Conservation (phyloP, 2,329 filamentous ascomycete genomes). For the Colletotrichum sp. region DNA sequence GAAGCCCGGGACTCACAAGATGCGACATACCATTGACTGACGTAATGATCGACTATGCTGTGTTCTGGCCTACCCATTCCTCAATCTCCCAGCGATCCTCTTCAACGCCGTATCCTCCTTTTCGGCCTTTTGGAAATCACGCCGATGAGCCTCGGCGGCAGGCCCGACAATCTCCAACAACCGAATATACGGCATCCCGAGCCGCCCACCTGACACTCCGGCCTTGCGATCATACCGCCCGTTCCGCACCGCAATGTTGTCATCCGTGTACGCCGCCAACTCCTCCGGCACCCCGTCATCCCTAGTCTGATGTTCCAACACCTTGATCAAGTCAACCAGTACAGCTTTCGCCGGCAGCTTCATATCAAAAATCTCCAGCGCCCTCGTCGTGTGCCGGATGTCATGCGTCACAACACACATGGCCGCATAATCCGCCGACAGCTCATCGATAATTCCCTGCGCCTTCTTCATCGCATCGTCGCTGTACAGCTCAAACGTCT, state of each 20-base stretch:
- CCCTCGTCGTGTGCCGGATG: background rate
- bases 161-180: background rate
- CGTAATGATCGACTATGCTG: no score
- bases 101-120: background rate
- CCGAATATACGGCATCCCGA: background rate
- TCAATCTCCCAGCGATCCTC: background rate
- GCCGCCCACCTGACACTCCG: background rate
- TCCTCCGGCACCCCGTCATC: background rate
- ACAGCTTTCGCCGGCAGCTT: background rate
- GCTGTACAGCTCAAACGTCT: background rate
- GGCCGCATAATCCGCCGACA: background rate
- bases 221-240: background rate
- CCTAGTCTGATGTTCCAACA: constrained; percentile 6
- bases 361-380: background rate
- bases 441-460: background rate
- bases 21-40: no score
- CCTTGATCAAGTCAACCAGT: constrained; percentile 4
- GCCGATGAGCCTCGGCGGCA: background rate
- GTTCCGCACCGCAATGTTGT: background rate
- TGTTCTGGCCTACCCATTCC: no score
- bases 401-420: background rate
- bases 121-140: background rate
- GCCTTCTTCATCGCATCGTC: background rate
- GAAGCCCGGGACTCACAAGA: rapidly evolving
- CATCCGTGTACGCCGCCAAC: background rate